Percentiles rank a stretch among this genome's conserved stretches.
These are phyloP conservation scores for Teunomyces funiuensis DNA, from an alignment of 805 yeast species.

Conservation along the genomic window DNA sequence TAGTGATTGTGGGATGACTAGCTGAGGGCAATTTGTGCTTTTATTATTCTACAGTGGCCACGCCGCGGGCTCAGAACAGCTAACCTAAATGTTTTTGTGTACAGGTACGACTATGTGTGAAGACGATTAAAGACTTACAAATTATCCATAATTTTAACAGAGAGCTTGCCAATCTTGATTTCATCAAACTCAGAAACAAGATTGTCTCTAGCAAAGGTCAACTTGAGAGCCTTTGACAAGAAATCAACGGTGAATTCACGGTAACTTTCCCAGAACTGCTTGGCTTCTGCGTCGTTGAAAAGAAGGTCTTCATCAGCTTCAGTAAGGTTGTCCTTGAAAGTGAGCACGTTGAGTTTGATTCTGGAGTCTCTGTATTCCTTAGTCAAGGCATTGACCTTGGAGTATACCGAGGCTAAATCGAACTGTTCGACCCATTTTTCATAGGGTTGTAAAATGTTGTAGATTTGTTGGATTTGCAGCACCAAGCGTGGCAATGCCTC, in stretches of 20 bases:
- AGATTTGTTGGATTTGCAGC: background rate
- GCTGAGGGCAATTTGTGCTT: slow-evolving; percentile 2
- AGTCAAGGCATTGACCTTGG: background rate
- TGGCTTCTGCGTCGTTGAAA: background rate
- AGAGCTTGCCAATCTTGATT: slow-evolving; percentile 3
- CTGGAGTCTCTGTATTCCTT: background rate
- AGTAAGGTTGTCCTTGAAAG: background rate
- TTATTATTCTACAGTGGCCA: background rate
- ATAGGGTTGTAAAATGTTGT: background rate
- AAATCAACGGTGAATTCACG: background rate
- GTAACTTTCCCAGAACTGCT: slow-evolving; percentile 7
- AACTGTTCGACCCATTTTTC: slow-evolving; percentile 1
- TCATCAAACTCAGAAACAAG: background rate
- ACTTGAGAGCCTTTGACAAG: slow-evolving; percentile 1
- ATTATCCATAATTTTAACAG: slow-evolving; percentile 1
- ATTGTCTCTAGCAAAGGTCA: slow-evolving; percentile 1
- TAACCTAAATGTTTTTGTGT: background rate
- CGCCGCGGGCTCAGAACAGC: background rate
- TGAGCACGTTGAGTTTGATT: background rate
- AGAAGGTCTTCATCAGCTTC: slow-evolving; percentile 4
- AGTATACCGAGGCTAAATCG: background rate
- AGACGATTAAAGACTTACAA: background rate
- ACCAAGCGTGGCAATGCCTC: background rate
- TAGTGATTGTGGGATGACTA: slow-evolving; percentile 1
- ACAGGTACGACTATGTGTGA: background rate